These are phyloP conservation scores for Poa annua DNA, from an alignment of 176 grass and related monocot genomes.

Conservation along the genomic window DNA sequence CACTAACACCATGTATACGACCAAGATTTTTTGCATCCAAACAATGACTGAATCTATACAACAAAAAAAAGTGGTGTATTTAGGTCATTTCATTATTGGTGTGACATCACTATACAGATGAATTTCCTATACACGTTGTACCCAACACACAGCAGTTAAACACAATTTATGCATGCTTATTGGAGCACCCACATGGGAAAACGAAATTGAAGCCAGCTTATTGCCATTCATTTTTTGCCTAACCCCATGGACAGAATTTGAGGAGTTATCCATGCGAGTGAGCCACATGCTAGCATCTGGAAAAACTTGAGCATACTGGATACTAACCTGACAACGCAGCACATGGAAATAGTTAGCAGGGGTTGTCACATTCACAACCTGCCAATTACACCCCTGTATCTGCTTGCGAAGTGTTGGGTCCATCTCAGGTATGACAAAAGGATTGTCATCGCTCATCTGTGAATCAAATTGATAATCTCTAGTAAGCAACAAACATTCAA, in stretches of 20 bases:
- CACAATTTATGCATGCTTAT: too few relatives aligned
- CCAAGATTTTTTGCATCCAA: too few relatives aligned
- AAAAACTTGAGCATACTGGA: not conserved
- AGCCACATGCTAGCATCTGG: not conserved
- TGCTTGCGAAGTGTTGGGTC: conserved; percentile 90
- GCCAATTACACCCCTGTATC: conserved; percentile 98
- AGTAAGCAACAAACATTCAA: conserved; percentile 34
- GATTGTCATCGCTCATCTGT: conserved; percentile 98
- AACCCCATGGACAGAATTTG: conserved; percentile 25
- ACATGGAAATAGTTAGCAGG: conserved; percentile 98
- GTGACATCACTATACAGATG: too few relatives aligned
- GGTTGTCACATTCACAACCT: conserved; percentile 95
- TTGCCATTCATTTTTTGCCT: too few relatives aligned
- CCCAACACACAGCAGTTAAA: too few relatives aligned
- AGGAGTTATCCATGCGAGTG: not conserved
- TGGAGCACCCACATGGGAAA: too few relatives aligned
- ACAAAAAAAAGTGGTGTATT: too few relatives aligned
- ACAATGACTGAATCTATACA: too few relatives aligned
- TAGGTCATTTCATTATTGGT: too few relatives aligned
- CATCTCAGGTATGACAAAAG: conserved; percentile 95
- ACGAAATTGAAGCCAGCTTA: too few relatives aligned
- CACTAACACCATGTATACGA: too few relatives aligned
- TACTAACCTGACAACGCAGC: conserved; percentile 75
- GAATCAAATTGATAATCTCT: not conserved
- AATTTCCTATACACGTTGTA: too few relatives aligned